Evolutionary conservation across 129 eudicot genomes (phyloP).

Genomic region (Lactuca sativa): DNA sequence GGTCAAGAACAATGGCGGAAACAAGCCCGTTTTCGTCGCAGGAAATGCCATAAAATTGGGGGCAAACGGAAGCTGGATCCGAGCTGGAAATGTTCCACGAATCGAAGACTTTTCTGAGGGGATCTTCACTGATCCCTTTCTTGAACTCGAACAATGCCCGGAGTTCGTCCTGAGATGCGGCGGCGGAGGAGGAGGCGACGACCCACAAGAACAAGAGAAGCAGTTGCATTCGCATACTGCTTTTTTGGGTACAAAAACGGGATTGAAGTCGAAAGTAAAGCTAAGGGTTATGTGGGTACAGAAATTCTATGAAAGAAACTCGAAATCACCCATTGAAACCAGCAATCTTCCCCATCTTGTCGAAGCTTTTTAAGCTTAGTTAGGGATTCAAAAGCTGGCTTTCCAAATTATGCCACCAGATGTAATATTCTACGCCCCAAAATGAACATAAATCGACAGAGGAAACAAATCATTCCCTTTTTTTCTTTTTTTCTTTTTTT

Average conservation of each 20-base stretch:
- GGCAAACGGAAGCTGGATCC: conserved; percentile 46
- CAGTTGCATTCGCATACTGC: conserved; percentile 20
- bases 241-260: background rate
- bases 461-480: conserved; percentile 35
- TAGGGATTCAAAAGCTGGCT: conserved; percentile 39
- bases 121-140: conserved; percentile 85
- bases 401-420: conserved; percentile 35
- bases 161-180: conserved; percentile 41
- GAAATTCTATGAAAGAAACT: conserved; percentile 3
- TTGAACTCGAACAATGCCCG: conserved; percentile 83
- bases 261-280: conserved; percentile 20
- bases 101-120: conserved; percentile 35
- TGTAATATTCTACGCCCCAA: conserved; percentile 39
- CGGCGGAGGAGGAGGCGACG: conserved; percentile 26
- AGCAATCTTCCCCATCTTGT: conserved; percentile 25
- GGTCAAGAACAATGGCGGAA: conserved; percentile 53
- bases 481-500: background rate
- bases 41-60: conserved; percentile 57
- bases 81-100: conserved; percentile 51
- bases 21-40: conserved; percentile 51
- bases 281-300: background rate
- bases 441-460: conserved; percentile 30
- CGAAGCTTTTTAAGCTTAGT: conserved; percentile 20
- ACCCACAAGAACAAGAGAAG: conserved; percentile 16
- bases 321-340: conserved; percentile 25